Base-by-base conservation (phyloP, 768 basidiomycete species). In the Boletus speciosus region DNA sequence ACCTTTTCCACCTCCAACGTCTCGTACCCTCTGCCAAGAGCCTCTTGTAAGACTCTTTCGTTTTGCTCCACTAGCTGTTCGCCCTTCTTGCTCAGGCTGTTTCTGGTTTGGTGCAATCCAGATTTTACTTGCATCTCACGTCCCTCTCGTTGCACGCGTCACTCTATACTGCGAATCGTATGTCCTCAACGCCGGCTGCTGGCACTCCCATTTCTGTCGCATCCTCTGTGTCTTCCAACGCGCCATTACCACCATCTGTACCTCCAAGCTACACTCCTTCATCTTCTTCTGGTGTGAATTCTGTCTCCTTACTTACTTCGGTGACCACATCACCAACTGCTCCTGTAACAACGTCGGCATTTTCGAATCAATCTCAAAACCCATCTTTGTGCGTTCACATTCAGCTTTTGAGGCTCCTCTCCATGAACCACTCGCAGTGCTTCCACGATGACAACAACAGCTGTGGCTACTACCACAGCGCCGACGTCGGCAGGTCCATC, bases 381-480 rank as follows among this genome's bases (percentile, higher is more conserved):
- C 32, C 55, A 44, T 57, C 60, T 42, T 55, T 52, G 69, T 72
- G 53, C 65, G 71, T 68, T 41, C 42, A 50, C 14, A 36, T 53
- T 31, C 37, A 50, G 29, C 31, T 51, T 52, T 50, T 29, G 34
- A 38, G 25, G 34, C 39, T 46, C 45, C 27, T 58, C 23, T 48
- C 38, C 56, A 51, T 58, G 52, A 71, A 54, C 44, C 60, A 35
- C 58, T 47, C 42, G 31, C 63, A 55, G 64, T 46, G 49, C 41
- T 47, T 44, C 40, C 21, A 39, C 56, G 21, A 61, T 64, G 54
- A 14, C 61, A 16, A 37, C 16, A 27, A 50, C 65, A 37, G 52
- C 43, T 36, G 32, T 54, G 43, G 47, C 55, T 29, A 39, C 57
- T 38, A 49, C 56, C 47, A 19, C 52, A 29, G 12, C 48, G 7